phyloP scores from a whole-genome alignment of 1,284 basidiomycete genomes.

The Fomitiporia mediterranea region DNA sequence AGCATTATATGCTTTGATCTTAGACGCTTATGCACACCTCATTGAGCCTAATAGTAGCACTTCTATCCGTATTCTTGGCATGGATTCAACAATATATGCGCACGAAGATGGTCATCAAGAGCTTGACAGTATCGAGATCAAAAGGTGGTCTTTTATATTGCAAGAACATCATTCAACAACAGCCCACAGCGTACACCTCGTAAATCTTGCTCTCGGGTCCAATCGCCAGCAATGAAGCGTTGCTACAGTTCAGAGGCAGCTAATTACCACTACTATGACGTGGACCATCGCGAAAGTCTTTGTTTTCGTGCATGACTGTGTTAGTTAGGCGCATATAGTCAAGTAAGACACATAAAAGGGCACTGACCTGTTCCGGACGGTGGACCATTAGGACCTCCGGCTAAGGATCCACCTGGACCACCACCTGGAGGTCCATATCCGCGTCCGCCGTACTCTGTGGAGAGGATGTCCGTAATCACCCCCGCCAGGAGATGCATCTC shows the following conservation, averaged over 20 bases:
- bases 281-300: slow-evolving; percentile 73
- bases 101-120: slow-evolving; percentile 78
- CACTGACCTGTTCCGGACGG: slow-evolving; percentile 66
- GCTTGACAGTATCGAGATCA: slow-evolving; percentile 78
- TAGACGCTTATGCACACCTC: slow-evolving; percentile 41
- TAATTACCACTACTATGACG: slow-evolving; percentile 63
- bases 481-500: no score
- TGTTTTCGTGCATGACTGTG: neutral
- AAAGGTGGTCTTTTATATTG: slow-evolving; percentile 52
- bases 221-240: slow-evolving; percentile 75
- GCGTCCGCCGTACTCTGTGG: slow-evolving; percentile 15
- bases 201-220: slow-evolving; percentile 72
- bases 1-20: neutral
- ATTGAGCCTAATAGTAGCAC: slow-evolving; percentile 71
- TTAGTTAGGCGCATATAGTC: slow-evolving; percentile 8
- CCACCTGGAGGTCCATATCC: slow-evolving; percentile 25
- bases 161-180: no score
- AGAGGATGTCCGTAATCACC: no score
- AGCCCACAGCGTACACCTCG: no score
- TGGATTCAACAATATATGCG: slow-evolving; percentile 27
- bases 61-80: slow-evolving; percentile 60
- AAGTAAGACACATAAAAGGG: slow-evolving; percentile 29
- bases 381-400: slow-evolving; percentile 35
- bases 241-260: slow-evolving; percentile 62
- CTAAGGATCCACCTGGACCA: slow-evolving; percentile 38